A percentile compares a stretch with the other conserved stretches of the same genome.
These are phyloP conservation scores for Naegleria lovaniensis DNA, from an alignment of 208 protist species.

Conservation along the genomic window DNA sequence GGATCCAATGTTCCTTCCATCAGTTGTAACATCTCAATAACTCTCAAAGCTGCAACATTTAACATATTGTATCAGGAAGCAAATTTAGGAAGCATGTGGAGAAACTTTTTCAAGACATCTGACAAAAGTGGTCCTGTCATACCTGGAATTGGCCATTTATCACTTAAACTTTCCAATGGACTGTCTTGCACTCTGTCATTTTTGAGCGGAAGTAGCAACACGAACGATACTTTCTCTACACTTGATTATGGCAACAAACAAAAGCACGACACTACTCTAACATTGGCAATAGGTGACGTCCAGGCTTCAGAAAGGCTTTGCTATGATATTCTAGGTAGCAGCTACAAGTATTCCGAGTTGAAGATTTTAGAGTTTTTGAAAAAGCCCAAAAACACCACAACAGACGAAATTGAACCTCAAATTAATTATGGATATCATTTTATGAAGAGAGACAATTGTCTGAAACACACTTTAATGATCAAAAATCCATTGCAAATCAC, in stretches of 20 bases:
- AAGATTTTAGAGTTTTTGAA: background rate
- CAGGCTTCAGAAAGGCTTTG: background rate
- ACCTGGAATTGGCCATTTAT: background rate
- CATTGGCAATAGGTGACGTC: background rate
- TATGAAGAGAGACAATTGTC: background rate
- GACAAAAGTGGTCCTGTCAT: background rate
- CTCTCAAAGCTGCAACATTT: background rate
- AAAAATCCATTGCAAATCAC: background rate
- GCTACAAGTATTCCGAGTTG: background rate
- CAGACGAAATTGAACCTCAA: background rate
- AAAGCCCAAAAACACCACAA: background rate
- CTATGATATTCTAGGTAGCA: background rate
- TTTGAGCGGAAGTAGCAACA: background rate
- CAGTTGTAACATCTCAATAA: background rate
- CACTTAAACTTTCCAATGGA: background rate
- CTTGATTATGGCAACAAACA: background rate
- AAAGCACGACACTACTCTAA: background rate
- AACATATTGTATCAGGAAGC: conserved; percentile 17
- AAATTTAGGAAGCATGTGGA: background rate
- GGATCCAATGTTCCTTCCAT: background rate
- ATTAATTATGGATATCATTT: background rate
- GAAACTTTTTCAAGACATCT: background rate
- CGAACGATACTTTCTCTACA: background rate
- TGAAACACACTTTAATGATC: background rate
- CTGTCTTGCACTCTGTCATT: background rate